Conservation (phyloP, 768 basidiomycete genomes). For the Rossbeevera mucosa region DNA sequence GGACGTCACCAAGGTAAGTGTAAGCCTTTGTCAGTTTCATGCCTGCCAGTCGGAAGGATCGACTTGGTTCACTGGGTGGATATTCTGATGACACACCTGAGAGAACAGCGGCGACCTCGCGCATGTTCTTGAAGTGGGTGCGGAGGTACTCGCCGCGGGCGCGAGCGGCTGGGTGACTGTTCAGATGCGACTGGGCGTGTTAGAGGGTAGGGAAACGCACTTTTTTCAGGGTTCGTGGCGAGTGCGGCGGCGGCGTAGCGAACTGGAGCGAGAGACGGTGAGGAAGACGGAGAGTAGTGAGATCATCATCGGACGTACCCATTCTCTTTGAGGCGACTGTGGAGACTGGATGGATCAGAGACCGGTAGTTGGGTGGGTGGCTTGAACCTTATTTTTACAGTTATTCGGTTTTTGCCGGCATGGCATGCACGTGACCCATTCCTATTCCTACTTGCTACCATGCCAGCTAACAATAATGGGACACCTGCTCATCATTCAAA, state of each 20-base stretch:
- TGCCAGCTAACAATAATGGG: slow-evolving; percentile 27
- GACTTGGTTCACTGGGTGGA: slow-evolving; percentile 4
- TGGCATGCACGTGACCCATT: background rate
- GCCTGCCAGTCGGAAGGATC: slow-evolving; percentile 44
- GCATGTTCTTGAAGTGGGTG: slow-evolving; percentile 99
- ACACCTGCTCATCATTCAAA: slow-evolving; percentile 21
- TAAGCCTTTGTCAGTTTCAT: slow-evolving; percentile 94
- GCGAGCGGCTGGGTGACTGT: slow-evolving; percentile 61
- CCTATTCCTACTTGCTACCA: slow-evolving; percentile 5
- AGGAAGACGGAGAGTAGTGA: slow-evolving; percentile 6
- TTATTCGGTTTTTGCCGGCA: slow-evolving; percentile 26
- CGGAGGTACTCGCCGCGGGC: slow-evolving; percentile 96
- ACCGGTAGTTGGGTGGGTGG: slow-evolving; percentile 17
- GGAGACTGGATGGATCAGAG: slow-evolving; percentile 37
- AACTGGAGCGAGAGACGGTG: slow-evolving; percentile 45
- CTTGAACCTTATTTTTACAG: slow-evolving; percentile 31
- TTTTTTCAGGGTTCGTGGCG: slow-evolving; percentile 93
- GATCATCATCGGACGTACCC: slow-evolving; percentile 44
- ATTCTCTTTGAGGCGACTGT: slow-evolving; percentile 55
- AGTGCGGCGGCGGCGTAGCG: slow-evolving; percentile 89
- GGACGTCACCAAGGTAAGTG: slow-evolving; percentile 86
- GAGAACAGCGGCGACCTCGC: slow-evolving; percentile 94
- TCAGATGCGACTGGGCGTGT: slow-evolving; percentile 4
- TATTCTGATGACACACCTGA: slow-evolving; percentile 52
- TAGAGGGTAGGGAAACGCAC: slow-evolving; percentile 43